phyloP scores from a whole-genome alignment of 192 early-diverging fungal species.

The Podila clonocystis region DNA sequence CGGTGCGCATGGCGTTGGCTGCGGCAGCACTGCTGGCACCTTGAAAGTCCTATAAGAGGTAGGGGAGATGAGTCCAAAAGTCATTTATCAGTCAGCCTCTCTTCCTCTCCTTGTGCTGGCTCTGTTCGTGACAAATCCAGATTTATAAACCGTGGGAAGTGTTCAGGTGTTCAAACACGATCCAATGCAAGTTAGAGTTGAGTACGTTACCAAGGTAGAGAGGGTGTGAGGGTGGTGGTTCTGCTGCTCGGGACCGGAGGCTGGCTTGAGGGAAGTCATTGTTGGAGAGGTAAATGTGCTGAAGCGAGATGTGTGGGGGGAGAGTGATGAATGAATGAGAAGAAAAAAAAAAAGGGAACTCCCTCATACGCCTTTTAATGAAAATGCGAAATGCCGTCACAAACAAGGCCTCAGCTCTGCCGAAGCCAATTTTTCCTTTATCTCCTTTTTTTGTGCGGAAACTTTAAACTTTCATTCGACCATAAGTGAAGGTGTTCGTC shows the following conservation, averaged over 20 bases:
- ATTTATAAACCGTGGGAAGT: too few species aligned
- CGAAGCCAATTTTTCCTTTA: too few species aligned
- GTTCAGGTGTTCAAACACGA: not conserved
- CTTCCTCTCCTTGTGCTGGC: not conserved
- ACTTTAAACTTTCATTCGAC: too few species aligned
- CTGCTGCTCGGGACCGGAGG: constrained; percentile 23
- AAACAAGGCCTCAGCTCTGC: too few species aligned
- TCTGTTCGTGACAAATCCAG: not conserved
- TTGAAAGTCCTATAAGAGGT: constrained; percentile 63
- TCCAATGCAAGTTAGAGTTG: not conserved
- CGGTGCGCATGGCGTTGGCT: constrained; percentile 79
- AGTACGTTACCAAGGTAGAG: constrained; percentile 58
- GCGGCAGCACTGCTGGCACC: constrained; percentile 66
- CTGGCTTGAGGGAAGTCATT: constrained; percentile 27
- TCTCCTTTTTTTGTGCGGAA: too few species aligned
- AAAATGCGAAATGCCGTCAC: too few species aligned
- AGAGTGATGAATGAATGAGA: not conserved
- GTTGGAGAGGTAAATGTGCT: not conserved
- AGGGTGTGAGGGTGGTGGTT: constrained; percentile 62
- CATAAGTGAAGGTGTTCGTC: too few species aligned
- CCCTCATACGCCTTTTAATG: too few species aligned
- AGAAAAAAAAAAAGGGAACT: not conserved
- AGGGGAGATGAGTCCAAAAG: not conserved
- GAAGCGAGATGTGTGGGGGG: not conserved
- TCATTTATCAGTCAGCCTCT: not conserved